Conservation (phyloP, 768 basidiomycete species). For the Boletus tylopilopsis region DNA sequence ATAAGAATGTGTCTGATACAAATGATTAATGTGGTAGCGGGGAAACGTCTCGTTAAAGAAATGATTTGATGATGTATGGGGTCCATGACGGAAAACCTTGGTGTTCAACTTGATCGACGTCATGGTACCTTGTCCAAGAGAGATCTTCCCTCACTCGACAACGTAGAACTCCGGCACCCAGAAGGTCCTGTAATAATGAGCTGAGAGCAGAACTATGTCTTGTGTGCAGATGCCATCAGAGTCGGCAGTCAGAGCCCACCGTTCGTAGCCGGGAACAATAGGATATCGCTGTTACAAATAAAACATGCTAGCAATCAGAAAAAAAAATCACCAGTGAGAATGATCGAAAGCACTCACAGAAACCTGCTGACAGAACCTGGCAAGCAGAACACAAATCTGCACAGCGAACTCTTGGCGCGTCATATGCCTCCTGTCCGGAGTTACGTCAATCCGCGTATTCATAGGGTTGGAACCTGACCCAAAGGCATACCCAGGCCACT, state of each 20-base stretch:
- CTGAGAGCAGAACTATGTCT: background rate
- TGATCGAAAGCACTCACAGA: background rate
- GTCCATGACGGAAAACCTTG: too few species aligned
- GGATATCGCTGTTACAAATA: background rate
- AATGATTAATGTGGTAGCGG: too few species aligned
- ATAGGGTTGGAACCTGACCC: background rate
- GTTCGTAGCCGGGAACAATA: background rate
- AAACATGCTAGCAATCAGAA: background rate
- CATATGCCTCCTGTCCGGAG: background rate
- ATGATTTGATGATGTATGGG: too few species aligned
- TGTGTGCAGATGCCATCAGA: background rate
- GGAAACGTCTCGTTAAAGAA: too few species aligned
- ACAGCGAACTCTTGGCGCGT: background rate
- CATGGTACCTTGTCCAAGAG: too few species aligned
- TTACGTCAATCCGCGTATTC: background rate
- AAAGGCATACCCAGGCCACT: background rate
- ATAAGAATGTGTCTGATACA: too few species aligned
- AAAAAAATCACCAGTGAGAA: background rate
- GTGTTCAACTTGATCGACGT: too few species aligned
- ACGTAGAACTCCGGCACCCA: background rate
- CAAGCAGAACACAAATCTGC: background rate
- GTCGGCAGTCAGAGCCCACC: background rate
- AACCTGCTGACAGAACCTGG: background rate
- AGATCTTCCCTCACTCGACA: background rate
- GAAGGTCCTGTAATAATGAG: background rate